Percentiles rank a stretch among this genome's conserved stretches.
Evolutionary conservation across 768 basidiomycete genomes (phyloP).

Genomic region (Infundibulicybe gibba): DNA sequence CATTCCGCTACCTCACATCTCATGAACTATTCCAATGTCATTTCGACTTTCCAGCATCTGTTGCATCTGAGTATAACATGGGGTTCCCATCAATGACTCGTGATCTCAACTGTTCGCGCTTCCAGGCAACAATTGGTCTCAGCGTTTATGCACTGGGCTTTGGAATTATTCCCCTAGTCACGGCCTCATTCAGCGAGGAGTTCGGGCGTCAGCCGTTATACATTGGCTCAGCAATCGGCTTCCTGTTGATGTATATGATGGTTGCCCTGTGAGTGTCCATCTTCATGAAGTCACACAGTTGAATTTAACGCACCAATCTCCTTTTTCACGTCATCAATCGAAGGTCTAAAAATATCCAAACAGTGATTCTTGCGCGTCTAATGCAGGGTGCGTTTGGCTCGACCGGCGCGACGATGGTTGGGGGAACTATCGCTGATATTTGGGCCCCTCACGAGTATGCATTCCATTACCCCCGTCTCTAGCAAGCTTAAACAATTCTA

Average conservation of each 20-base stretch:
- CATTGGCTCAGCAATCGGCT: slow-evolving; percentile 43
- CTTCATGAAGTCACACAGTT: not conserved
- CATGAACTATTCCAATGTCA: not conserved
- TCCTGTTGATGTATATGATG: slow-evolving; percentile 48
- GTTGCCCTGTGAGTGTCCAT: slow-evolving; percentile 33
- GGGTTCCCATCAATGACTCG: slow-evolving; percentile 56
- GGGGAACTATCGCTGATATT: slow-evolving; percentile 71
- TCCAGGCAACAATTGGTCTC: slow-evolving; percentile 45
- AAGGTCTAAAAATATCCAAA: slow-evolving; percentile 50
- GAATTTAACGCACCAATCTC: not conserved
- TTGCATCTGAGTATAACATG: slow-evolving; percentile 48
- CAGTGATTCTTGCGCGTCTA: slow-evolving; percentile 64
- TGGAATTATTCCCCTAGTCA: slow-evolving; percentile 57
- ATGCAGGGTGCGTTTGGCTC: slow-evolving; percentile 65
- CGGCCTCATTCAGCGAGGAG: slow-evolving; percentile 71
- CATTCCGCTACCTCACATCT: too few species aligned
- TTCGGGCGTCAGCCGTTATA: slow-evolving; percentile 65
- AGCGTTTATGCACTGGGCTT: slow-evolving; percentile 60
- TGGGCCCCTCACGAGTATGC: slow-evolving; percentile 59
- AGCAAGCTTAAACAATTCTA: slow-evolving; percentile 18
- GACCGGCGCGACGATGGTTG: slow-evolving; percentile 70
- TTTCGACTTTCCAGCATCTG: slow-evolving; percentile 33
- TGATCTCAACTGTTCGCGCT: slow-evolving; percentile 40
- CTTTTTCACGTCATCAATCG: not conserved
- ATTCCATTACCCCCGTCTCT: not conserved